Evolutionary conservation across 208 protist genomes (phyloP).

Genomic region (Crithidia sp.): DNA sequence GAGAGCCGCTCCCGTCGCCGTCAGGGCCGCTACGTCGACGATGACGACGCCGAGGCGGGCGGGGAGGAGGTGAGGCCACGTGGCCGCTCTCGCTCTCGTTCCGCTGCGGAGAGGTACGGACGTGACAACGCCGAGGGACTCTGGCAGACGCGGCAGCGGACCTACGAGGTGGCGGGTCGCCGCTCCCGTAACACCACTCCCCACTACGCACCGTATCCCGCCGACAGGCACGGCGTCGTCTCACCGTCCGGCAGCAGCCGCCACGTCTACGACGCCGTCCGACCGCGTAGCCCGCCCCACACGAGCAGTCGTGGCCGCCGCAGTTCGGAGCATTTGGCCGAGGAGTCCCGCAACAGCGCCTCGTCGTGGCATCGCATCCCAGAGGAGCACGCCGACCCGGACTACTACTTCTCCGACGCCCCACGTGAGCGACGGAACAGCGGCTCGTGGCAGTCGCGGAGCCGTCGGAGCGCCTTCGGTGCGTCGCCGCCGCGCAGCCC

Average conservation of each 20-base stretch:
- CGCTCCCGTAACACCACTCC: not conserved
- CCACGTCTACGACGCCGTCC: slow-evolving; percentile 7
- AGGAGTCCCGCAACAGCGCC: not conserved
- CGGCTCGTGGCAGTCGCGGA: slow-evolving; percentile 8
- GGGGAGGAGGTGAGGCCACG: slow-evolving; percentile 12
- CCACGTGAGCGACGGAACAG: not conserved
- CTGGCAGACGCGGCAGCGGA: slow-evolving; percentile 2
- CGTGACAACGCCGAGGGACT: not conserved
- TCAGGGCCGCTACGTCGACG: not conserved
- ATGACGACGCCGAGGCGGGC: not conserved
- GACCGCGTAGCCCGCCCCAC: not conserved
- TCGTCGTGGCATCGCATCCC: not conserved
- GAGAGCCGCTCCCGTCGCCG: not conserved
- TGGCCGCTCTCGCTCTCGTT: not conserved
- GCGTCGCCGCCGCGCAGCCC: slow-evolving; percentile 18
- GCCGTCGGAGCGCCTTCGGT: not conserved
- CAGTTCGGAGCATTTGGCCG: not conserved
- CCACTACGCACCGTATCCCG: not conserved
- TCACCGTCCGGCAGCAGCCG: not conserved
- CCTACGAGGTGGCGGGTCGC: slow-evolving; percentile 6
- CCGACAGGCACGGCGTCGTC: not conserved
- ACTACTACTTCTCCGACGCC: slow-evolving; percentile 21
- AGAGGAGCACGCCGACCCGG: not conserved
- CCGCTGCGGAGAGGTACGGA: not conserved
- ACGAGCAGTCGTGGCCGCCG: not conserved